These are phyloP conservation scores for Trametopsis cervina DNA, from an alignment of 768 basidiomycete species.

Conservation along the genomic window DNA sequence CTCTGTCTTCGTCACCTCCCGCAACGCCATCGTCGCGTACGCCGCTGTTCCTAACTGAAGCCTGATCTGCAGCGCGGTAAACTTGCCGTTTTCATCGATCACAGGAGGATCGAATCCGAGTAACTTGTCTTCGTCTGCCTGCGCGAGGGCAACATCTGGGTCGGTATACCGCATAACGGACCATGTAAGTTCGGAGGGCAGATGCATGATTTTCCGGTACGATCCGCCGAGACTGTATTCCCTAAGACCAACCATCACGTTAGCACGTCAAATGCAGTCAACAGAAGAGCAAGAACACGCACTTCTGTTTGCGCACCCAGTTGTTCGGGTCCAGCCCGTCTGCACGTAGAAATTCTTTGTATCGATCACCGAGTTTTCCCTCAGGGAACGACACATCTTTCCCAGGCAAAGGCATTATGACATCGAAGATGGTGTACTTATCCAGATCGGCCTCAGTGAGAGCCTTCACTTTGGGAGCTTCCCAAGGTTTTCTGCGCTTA, in stretches of 20 bases:
- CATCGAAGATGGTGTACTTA: slow-evolving; percentile 86
- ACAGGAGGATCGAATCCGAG: slow-evolving; percentile 73
- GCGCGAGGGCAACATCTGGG: slow-evolving; percentile 85
- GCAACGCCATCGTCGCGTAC: slow-evolving; percentile 97
- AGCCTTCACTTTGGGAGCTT: slow-evolving; percentile 66
- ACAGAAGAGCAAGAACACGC: slow-evolving; percentile 18
- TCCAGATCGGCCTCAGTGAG: slow-evolving; percentile 71
- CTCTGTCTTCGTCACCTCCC: slow-evolving; percentile 92
- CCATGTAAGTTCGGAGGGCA: slow-evolving; percentile 81
- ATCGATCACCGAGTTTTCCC: slow-evolving; percentile 79
- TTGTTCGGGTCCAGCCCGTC: slow-evolving; percentile 91
- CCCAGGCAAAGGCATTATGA: slow-evolving; percentile 96
- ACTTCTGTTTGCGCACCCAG: slow-evolving; percentile 88
- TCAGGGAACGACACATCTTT: slow-evolving; percentile 91
- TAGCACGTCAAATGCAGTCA: neutral
- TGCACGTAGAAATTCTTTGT: slow-evolving; percentile 68
- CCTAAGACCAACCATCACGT: slow-evolving; percentile 32
- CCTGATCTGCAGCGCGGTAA: slow-evolving; percentile 81
- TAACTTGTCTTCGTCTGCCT: slow-evolving; percentile 91
- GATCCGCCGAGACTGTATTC: slow-evolving; percentile 92
- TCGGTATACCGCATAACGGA: slow-evolving; percentile 82
- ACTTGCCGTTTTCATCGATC: slow-evolving; percentile 65
- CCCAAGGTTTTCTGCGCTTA: slow-evolving; percentile 45
- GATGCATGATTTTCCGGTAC: slow-evolving; percentile 86
- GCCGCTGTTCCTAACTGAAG: slow-evolving; percentile 85